A percentile compares a stretch with the other conserved stretches of the same genome.
phyloP scores from a whole-genome alignment of 1,139 yeast genomes.

The Ashbya aceris region DNA sequence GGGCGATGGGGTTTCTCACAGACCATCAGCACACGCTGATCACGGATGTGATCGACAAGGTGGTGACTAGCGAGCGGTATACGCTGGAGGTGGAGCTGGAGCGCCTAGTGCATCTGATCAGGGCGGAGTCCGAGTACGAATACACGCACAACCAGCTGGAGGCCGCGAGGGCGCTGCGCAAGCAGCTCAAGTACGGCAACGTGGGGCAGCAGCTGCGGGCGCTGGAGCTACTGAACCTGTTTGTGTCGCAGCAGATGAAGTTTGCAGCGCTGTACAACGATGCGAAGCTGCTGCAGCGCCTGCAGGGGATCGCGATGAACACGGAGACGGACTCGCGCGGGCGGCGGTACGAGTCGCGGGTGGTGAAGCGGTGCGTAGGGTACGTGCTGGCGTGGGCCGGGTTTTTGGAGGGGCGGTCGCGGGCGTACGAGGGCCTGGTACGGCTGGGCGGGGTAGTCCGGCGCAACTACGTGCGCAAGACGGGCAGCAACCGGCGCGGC shows the following conservation, averaged over 20 bases:
- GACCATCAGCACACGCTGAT: slow-evolving; percentile 48
- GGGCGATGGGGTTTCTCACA: slow-evolving; percentile 41
- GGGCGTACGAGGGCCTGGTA: slow-evolving; percentile 16
- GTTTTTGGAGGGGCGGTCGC: slow-evolving; percentile 32
- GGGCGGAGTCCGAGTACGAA: slow-evolving; percentile 18
- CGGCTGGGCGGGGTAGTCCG: slow-evolving; percentile 13
- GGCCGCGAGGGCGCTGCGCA: slow-evolving; percentile 85
- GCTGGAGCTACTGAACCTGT: slow-evolving; percentile 57
- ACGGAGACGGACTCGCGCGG: slow-evolving; percentile 18
- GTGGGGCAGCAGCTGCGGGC: slow-evolving; percentile 34
- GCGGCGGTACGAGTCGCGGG: slow-evolving; percentile 14
- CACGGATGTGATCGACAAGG: slow-evolving; percentile 42
- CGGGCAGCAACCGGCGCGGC: slow-evolving; percentile 4
- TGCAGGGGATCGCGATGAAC: slow-evolving; percentile 41
- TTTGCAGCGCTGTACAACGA: slow-evolving; percentile 51
- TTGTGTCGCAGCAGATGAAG: slow-evolving; percentile 62
- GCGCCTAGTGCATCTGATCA: slow-evolving; percentile 28
- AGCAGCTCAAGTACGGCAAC: slow-evolving; percentile 77
- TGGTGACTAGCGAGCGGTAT: slow-evolving; percentile 34
- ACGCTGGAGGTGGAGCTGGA: slow-evolving; percentile 37
- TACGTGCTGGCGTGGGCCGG: slow-evolving; percentile 22
- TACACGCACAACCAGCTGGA: slow-evolving; percentile 36
- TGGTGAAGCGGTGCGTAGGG: slow-evolving; percentile 15
- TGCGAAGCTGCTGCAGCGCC: slow-evolving; percentile 57
- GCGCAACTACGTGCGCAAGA: slow-evolving; percentile 8